These are phyloP conservation scores for Cladorrhinum sp. DNA, from an alignment of 2,329 filamentous ascomycete species.

Conservation along the genomic window DNA sequence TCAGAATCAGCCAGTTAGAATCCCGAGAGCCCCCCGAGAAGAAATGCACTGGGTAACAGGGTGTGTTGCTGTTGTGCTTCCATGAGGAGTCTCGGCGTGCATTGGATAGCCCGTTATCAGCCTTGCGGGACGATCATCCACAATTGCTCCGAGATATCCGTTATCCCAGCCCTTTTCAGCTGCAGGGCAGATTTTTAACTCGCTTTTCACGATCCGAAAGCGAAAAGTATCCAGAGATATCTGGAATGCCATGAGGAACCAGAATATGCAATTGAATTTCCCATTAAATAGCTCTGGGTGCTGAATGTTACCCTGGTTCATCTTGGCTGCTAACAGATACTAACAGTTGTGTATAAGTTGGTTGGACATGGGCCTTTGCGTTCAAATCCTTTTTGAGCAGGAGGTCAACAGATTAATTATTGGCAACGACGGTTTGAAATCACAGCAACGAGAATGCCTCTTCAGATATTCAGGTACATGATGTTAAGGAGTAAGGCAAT, in stretches of 20 bases:
- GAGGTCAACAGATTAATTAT: not conserved
- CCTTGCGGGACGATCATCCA: slow-evolving; percentile 4
- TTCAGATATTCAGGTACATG: no score
- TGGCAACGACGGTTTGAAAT: no score
- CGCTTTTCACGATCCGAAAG: not conserved
- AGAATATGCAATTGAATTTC: not conserved
- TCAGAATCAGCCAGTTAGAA: not conserved
- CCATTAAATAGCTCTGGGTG: not conserved
- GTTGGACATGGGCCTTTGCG: not conserved
- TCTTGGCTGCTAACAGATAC: not conserved
- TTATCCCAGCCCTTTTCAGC: slow-evolving; percentile 3
- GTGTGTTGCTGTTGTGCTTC: not conserved
- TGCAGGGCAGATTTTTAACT: not conserved
- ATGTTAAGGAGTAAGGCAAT: no score
- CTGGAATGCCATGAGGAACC: not conserved
- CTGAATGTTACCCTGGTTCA: not conserved
- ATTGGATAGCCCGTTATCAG: slow-evolving; percentile 1
- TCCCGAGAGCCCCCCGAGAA: not conserved
- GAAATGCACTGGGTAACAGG: not conserved
- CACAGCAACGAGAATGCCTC: no score
- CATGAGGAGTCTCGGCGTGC: not conserved
- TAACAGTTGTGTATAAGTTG: not conserved
- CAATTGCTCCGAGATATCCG: slow-evolving; percentile 10
- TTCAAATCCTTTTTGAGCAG: no score
- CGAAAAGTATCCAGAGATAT: not conserved